Conservation (phyloP, 768 basidiomycete species). For the Mycena galopus region DNA sequence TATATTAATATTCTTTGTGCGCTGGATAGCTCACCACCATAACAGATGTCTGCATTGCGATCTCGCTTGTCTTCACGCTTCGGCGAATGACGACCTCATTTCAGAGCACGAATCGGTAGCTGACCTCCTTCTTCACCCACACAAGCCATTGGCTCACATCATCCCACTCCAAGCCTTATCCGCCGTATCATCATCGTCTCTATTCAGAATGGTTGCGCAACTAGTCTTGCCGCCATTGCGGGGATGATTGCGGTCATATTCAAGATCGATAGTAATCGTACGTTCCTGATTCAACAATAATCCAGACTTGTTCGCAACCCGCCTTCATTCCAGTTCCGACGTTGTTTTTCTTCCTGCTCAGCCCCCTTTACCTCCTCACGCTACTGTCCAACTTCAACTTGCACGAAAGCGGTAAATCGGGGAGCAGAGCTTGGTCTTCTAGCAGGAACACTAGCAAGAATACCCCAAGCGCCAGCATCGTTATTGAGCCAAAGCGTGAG, state of each 20-base stretch:
- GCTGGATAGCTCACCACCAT: neutral
- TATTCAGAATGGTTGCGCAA: conserved; percentile 15
- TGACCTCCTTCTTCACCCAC: neutral
- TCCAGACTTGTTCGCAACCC: neutral
- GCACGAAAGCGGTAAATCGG: neutral
- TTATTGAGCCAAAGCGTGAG: no score
- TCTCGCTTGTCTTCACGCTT: conserved; percentile 10
- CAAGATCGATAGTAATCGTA: neutral
- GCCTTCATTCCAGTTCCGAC: neutral
- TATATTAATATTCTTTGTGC: no score
- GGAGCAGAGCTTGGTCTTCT: neutral
- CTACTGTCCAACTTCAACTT: conserved; percentile 15
- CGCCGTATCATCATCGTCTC: conserved; percentile 2
- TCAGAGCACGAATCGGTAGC: conserved; percentile 9
- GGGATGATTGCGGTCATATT: neutral
- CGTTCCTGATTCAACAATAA: neutral
- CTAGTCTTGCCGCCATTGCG: neutral
- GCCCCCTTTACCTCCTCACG: conserved; percentile 11
- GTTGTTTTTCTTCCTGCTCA: neutral
- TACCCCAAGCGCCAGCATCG: neutral
- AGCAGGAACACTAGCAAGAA: conserved; percentile 5
- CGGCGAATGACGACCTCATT: conserved; percentile 2
- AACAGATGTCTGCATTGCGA: conserved; percentile 18
- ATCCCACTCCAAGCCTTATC: neutral
- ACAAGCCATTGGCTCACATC: neutral